Conservation (phyloP, 2,329 filamentous ascomycete genomes). For the Fusarium globosum region DNA sequence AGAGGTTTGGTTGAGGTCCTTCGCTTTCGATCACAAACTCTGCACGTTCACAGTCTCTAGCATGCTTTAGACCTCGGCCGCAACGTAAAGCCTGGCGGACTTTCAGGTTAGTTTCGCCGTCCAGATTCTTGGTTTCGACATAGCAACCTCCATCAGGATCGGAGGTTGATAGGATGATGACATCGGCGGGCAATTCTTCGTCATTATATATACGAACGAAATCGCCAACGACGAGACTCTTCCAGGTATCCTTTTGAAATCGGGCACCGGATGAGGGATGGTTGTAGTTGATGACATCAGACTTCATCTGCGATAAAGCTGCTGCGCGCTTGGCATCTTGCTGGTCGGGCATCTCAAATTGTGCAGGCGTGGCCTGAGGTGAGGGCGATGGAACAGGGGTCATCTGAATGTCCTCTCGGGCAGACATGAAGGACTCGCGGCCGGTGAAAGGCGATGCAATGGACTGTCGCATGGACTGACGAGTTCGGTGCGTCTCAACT, state of each 20-base stretch:
- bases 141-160: slow-evolving; percentile 96
- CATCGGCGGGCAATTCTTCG: slow-evolving; percentile 92
- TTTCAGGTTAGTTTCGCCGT: slow-evolving; percentile 97
- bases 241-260: slow-evolving; percentile 96
- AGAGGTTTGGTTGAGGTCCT: slow-evolving; percentile 90
- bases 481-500: slow-evolving; percentile 51
- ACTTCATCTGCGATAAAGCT: slow-evolving; percentile 59
- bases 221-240: slow-evolving; percentile 93
- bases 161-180: slow-evolving; percentile 92
- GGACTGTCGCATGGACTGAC: slow-evolving; percentile 52
- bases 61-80: slow-evolving; percentile 84
- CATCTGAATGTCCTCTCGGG: slow-evolving; percentile 87
- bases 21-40: slow-evolving; percentile 93
- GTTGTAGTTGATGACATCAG: slow-evolving; percentile 77
- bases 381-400: slow-evolving; percentile 89
- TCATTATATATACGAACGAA: slow-evolving; percentile 97
- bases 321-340: slow-evolving; percentile 50
- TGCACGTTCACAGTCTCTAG: slow-evolving; percentile 89
- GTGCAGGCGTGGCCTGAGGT: slow-evolving; percentile 54
- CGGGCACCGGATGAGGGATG: slow-evolving; percentile 75
- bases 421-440: slow-evolving; percentile 64
- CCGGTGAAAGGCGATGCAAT: slow-evolving; percentile 64
- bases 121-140: slow-evolving; percentile 97
- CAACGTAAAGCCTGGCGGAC: slow-evolving; percentile 91
- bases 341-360: slow-evolving; percentile 54